phyloP scores from a whole-genome alignment of 345 rosid genomes.

The Mangifera indica region DNA sequence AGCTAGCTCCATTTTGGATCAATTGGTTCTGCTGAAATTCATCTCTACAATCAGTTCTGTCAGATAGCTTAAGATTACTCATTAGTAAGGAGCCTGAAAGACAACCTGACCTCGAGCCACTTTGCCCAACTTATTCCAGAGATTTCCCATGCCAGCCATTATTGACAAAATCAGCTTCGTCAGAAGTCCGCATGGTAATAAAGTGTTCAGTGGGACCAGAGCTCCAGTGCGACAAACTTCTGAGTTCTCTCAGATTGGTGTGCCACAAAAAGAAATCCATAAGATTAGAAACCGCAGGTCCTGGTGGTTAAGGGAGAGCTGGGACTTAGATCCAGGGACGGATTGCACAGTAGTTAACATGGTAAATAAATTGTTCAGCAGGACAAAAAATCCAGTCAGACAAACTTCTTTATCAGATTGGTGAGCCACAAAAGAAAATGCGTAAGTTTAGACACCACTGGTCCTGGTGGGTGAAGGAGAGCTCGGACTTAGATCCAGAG shows the following conservation, averaged over 20 bases:
- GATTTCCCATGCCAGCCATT: slow-evolving; percentile 15
- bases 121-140: slow-evolving; percentile 24
- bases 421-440: too few relatives aligned
- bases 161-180: slow-evolving; percentile 25
- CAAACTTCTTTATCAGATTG: too few relatives aligned
- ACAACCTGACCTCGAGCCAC: slow-evolving; percentile 14
- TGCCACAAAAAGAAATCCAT: slow-evolving; percentile 6
- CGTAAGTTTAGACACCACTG: too few relatives aligned
- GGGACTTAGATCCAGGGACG: too few relatives aligned
- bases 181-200: slow-evolving; percentile 21
- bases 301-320: slow-evolving; percentile 38
- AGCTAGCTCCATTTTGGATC: slow-evolving; percentile 11
- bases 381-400: too few relatives aligned
- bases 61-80: slow-evolving; percentile 13
- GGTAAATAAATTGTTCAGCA: too few relatives aligned
- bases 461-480: too few relatives aligned
- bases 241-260: slow-evolving; percentile 12
- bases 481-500: slow-evolving; percentile 46
- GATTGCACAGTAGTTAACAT: too few relatives aligned
- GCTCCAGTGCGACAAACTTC: slow-evolving; percentile 14
- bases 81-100: slow-evolving; percentile 3
- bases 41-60: slow-evolving; percentile 15
- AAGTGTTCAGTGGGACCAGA: slow-evolving; percentile 20
- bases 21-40: slow-evolving; percentile 14
- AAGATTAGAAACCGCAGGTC: slow-evolving; percentile 28